Evolutionary conservation across 1,139 yeast genomes (phyloP).

Genomic region (Sugiyamaella castrensis): DNA sequence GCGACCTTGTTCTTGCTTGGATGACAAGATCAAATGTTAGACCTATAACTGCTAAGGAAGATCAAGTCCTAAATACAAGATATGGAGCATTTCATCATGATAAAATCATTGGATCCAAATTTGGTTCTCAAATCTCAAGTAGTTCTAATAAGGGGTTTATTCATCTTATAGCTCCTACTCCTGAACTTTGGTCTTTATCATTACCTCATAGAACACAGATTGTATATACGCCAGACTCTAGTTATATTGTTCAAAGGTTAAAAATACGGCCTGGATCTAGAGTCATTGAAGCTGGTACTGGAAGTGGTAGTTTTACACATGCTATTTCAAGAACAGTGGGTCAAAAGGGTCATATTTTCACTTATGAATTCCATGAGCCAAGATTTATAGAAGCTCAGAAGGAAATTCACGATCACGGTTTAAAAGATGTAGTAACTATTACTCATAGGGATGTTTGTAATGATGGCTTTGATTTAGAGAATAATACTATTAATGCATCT

Average conservation of each 20-base stretch:
- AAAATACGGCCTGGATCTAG: slow-evolving; percentile 68
- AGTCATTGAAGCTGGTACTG: slow-evolving; percentile 97
- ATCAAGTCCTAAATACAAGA: slow-evolving; percentile 69
- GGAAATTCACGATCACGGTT: slow-evolving; percentile 74
- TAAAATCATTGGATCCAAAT: slow-evolving; percentile 74
- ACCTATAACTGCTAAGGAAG: slow-evolving; percentile 62
- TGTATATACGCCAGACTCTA: slow-evolving; percentile 93
- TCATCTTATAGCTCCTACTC: slow-evolving; percentile 84
- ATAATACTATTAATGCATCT: slow-evolving; percentile 52
- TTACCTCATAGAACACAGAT: slow-evolving; percentile 97
- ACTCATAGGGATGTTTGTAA: slow-evolving; percentile 93
- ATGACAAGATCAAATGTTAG: slow-evolving; percentile 75
- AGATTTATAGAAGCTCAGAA: slow-evolving; percentile 72
- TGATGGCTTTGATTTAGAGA: slow-evolving; percentile 66
- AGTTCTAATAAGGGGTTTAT: slow-evolving; percentile 80
- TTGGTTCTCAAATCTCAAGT: slow-evolving; percentile 84
- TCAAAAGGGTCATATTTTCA: slow-evolving; percentile 59
- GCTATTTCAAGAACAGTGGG: slow-evolving; percentile 81
- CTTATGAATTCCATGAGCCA: slow-evolving; percentile 89
- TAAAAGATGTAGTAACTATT: slow-evolving; percentile 50
- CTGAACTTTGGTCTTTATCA: slow-evolving; percentile 93
- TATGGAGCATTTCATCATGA: slow-evolving; percentile 86
- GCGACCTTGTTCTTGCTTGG: slow-evolving; percentile 83
- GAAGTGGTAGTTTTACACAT: slow-evolving; percentile 94
- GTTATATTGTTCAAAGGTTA: slow-evolving; percentile 81